Conservation (phyloP, 495 filamentous ascomycete species). For the Lasiosphaeria hispida region DNA sequence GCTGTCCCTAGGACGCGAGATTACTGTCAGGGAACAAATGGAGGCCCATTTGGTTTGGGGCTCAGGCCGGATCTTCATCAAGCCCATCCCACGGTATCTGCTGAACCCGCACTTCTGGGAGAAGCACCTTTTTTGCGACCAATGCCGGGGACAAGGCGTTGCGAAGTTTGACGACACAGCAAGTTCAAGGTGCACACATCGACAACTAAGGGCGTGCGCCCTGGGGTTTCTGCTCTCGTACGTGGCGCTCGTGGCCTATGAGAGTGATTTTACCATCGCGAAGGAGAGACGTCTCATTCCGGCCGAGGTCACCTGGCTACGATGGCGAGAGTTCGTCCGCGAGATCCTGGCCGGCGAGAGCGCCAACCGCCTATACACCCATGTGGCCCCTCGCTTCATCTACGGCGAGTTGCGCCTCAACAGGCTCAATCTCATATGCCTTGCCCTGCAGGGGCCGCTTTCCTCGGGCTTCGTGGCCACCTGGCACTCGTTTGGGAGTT, state of each 20-base stretch:
- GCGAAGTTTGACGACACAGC: no score
- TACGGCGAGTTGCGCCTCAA: slow-evolving; percentile 48
- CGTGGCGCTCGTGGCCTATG: slow-evolving; percentile 32
- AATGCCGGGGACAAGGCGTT: not conserved
- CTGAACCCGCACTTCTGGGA: slow-evolving; percentile 41
- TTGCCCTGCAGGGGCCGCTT: slow-evolving; percentile 4
- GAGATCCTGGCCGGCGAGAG: slow-evolving; percentile 17
- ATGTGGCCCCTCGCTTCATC: slow-evolving; percentile 40
- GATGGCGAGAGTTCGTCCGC: slow-evolving; percentile 13
- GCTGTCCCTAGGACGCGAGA: slow-evolving; percentile 22
- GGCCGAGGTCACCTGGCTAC: slow-evolving; percentile 17
- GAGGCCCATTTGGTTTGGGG: slow-evolving; percentile 24
- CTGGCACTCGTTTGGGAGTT: slow-evolving; percentile 33
- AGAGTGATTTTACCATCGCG: slow-evolving; percentile 42
- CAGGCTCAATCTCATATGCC: slow-evolving; percentile 39
- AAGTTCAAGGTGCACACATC: no score
- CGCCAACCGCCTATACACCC: slow-evolving; percentile 16
- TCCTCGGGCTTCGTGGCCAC: slow-evolving; percentile 22
- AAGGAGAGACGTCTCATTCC: slow-evolving; percentile 35
- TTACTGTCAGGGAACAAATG: slow-evolving; percentile 18
- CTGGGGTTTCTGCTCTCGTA: slow-evolving; percentile 42
- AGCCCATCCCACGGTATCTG: slow-evolving; percentile 46
- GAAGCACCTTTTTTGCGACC: slow-evolving; percentile 6
- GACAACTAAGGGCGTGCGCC: slow-evolving; percentile 10
- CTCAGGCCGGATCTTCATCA: slow-evolving; percentile 37